A percentile compares a stretch with the other conserved stretches of the same genome.
phyloP scores from a whole-genome alignment of 73 alveolate species.

The Paramecium biaurelia region DNA sequence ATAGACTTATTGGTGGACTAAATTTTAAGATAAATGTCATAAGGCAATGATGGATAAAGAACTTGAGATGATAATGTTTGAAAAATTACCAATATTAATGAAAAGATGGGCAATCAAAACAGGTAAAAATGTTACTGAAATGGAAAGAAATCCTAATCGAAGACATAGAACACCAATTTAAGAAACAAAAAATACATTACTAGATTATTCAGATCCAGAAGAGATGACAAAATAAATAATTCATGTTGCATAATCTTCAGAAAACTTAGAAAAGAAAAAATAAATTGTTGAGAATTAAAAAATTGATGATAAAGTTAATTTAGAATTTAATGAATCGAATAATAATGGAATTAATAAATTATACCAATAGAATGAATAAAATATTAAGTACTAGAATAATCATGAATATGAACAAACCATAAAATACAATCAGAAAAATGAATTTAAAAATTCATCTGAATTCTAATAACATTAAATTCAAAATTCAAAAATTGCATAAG shows the following conservation, averaged over 20 bases:
- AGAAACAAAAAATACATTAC: not conserved
- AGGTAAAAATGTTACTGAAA: not conserved
- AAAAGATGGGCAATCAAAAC: not conserved
- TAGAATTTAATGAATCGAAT: not conserved
- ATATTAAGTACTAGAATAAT: not conserved
- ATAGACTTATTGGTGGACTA: not conserved
- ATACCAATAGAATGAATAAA: not conserved
- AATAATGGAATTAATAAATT: not conserved
- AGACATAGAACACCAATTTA: not conserved
- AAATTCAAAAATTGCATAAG: not conserved
- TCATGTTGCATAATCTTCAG: not conserved
- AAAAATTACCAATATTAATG: not conserved
- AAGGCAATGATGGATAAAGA: not conserved
- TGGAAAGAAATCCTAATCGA: not conserved
- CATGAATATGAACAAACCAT: not conserved
- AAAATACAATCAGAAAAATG: not conserved
- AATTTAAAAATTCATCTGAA: not conserved
- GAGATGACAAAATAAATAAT: not conserved
- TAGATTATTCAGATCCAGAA: not conserved
- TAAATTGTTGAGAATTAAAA: not conserved
- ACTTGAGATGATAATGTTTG: not conserved
- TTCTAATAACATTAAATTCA: not conserved
- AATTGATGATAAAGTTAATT: not conserved
- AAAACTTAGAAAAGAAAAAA: not conserved
- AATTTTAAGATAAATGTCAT: not conserved